These are phyloP conservation scores for Beauveria caledonica DNA, from an alignment of 2,329 filamentous ascomycete species.

Conservation along the genomic window DNA sequence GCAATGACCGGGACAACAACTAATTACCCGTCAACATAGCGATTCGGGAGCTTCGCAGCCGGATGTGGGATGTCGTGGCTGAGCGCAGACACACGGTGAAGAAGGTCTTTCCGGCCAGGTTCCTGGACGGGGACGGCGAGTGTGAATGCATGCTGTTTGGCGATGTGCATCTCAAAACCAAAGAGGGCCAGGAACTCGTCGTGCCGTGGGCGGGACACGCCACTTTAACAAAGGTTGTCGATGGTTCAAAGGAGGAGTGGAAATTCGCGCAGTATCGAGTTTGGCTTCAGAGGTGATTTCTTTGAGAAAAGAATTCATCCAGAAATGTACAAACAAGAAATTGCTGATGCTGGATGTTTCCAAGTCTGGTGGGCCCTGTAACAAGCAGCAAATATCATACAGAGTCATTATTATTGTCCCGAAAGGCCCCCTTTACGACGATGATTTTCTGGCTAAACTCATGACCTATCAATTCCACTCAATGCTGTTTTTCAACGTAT, in stretches of 20 bases:
- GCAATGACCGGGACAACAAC: neutral
- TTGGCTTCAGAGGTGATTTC: constrained; percentile 21
- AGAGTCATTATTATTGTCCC: too few species aligned
- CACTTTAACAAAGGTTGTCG: constrained; percentile 19
- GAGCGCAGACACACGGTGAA: constrained; percentile 32
- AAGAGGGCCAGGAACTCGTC: constrained; percentile 19
- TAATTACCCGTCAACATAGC: constrained; percentile 21
- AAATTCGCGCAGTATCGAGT: constrained; percentile 26
- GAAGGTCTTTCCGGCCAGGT: constrained; percentile 34
- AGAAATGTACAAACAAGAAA: too few species aligned
- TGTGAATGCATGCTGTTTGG: constrained; percentile 29
- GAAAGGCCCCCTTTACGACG: too few species aligned
- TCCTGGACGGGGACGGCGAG: constrained; percentile 18
- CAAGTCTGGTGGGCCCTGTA: too few species aligned
- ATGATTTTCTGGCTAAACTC: too few species aligned
- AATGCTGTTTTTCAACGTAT: too few species aligned
- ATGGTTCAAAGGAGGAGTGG: constrained; percentile 21
- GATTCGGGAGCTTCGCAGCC: constrained; percentile 30
- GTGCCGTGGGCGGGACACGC: constrained; percentile 26
- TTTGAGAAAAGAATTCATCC: neutral
- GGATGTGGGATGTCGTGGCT: constrained; percentile 36
- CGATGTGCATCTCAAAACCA: constrained; percentile 20
- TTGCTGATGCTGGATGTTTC: too few species aligned
- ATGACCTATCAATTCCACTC: too few species aligned
- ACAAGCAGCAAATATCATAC: too few species aligned